Percentiles rank a stretch among this genome's conserved stretches.
These are phyloP conservation scores for Jatropha curcas DNA, from an alignment of 345 rosid genomes.

Conservation along the genomic window DNA sequence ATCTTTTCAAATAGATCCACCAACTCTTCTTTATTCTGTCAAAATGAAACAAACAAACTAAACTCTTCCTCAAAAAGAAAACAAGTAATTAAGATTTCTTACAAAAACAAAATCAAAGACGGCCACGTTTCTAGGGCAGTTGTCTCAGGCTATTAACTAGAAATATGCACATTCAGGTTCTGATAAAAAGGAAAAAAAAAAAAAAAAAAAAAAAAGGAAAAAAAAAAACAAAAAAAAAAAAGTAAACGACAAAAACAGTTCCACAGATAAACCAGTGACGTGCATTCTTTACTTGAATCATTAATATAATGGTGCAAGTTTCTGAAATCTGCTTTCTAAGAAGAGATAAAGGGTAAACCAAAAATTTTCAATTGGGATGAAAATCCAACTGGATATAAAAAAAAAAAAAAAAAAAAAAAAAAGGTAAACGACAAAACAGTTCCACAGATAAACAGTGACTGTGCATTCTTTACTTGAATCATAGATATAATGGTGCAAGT, in stretches of 20 bases:
- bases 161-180: not conserved
- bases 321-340: not conserved
- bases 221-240: too few species aligned
- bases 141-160: not conserved
- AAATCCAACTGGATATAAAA: not conserved
- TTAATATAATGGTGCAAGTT: not conserved
- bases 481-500: not conserved
- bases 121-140: not conserved
- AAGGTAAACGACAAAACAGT: too few species aligned
- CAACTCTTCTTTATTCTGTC: slow-evolving; percentile 58
- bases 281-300: not conserved
- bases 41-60: not conserved
- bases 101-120: not conserved
- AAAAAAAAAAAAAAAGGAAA: too few species aligned
- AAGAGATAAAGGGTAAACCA: not conserved
- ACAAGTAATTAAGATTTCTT: not conserved
- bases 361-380: not conserved
- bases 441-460: not conserved
- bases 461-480: not conserved
- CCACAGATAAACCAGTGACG: not conserved
- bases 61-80: not conserved
- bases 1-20: slow-evolving; percentile 52
- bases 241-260: too few species aligned
- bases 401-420: too few species aligned
- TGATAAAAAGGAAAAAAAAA: too few species aligned